These are phyloP conservation scores for Curvularia hawaiiensis DNA, from an alignment of 2,329 filamentous ascomycete species.

Conservation along the genomic window DNA sequence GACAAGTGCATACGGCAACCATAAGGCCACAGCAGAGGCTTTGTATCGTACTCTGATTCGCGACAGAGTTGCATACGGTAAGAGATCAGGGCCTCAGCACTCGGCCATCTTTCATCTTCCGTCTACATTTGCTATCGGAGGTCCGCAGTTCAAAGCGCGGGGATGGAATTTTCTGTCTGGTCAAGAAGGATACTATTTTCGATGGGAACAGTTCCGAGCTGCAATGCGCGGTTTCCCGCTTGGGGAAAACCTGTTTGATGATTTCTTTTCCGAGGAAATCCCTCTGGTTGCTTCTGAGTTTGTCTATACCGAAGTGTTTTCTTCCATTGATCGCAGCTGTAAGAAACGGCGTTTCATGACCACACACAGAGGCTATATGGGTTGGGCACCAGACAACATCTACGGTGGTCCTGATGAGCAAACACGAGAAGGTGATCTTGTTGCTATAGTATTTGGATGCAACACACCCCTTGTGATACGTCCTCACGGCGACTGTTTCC, in stretches of 20 bases:
- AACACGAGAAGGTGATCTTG: not conserved
- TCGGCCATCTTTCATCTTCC: not conserved
- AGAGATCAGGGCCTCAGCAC: not conserved
- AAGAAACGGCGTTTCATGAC: slow-evolving; percentile 4
- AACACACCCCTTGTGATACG: not conserved
- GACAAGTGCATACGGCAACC: slow-evolving; percentile 1
- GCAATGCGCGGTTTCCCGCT: not conserved
- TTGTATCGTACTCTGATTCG: not conserved
- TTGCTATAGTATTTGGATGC: not conserved
- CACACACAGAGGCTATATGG: not conserved
- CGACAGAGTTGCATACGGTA: not conserved
- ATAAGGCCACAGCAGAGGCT: not conserved
- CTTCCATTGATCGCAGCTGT: not conserved
- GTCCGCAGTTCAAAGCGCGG: not conserved
- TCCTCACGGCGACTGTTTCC: not conserved
- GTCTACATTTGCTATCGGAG: not conserved
- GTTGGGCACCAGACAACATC: not conserved
- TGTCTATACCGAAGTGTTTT: not conserved
- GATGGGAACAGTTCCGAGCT: not conserved
- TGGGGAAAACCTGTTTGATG: not conserved
- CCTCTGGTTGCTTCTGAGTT: not conserved
- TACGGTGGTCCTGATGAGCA: not conserved
- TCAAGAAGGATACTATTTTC: not conserved
- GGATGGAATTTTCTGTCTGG: not conserved
- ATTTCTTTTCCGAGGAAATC: not conserved